Evolutionary conservation across 352 stramenopile species (phyloP).

Genomic region (Globisporangium paroecandrum): DNA sequence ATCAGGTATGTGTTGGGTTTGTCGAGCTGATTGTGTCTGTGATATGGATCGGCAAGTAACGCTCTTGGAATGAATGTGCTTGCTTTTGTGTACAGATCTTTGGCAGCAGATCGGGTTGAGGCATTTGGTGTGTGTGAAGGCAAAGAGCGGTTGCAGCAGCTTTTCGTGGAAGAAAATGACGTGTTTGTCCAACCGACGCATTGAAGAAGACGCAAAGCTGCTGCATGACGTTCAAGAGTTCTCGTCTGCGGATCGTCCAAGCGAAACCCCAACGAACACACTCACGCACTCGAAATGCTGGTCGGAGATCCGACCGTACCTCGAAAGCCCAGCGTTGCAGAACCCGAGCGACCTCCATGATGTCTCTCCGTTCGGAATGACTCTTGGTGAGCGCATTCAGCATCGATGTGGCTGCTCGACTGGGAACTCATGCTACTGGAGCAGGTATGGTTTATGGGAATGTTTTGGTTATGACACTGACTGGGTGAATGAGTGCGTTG

Average conservation of each 20-base stretch:
- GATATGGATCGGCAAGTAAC: not conserved
- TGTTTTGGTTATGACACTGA: not conserved
- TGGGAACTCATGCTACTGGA: conserved; percentile 82
- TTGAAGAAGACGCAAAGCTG: conserved; percentile 35
- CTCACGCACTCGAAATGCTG: conserved; percentile 67
- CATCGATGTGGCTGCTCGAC: conserved; percentile 67
- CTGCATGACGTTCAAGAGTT: conserved; percentile 37
- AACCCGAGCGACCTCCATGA: conserved; percentile 31
- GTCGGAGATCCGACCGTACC: conserved; percentile 43
- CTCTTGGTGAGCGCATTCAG: conserved; percentile 60
- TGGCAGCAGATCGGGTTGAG: conserved; percentile 30
- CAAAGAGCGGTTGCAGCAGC: conserved; percentile 9
- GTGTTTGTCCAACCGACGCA: conserved; percentile 37
- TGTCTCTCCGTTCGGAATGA: conserved; percentile 38
- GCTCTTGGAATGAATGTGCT: not conserved
- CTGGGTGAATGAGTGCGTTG: not conserved
- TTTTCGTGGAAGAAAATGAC: conserved; percentile 47
- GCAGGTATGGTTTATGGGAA: conserved; percentile 35
- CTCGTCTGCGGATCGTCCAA: conserved; percentile 53
- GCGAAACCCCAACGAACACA: conserved; percentile 59
- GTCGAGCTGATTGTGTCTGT: conserved; percentile 8
- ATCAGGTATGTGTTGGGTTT: conserved; percentile 26
- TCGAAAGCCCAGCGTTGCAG: conserved; percentile 26
- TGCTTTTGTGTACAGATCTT: conserved; percentile 32
- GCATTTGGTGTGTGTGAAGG: conserved; percentile 27